Evolutionary conservation across 2,329 filamentous ascomycete genomes (phyloP).

Genomic region (Sporothrix phasma): DNA sequence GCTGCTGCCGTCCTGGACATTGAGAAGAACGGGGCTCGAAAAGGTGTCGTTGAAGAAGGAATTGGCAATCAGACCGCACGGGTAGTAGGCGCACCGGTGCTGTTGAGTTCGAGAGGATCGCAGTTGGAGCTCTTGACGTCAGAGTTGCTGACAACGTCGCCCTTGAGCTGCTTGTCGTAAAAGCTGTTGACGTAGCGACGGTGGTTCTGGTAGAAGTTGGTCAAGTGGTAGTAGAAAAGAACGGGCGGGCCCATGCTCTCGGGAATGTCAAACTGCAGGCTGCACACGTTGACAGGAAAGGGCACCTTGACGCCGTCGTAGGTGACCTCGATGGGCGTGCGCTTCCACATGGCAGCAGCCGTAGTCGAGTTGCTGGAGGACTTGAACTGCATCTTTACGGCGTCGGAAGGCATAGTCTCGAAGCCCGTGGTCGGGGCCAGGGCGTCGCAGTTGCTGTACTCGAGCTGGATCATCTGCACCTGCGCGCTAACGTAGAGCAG

Average conservation of each 20-base stretch:
- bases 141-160: slow-evolving; percentile 47
- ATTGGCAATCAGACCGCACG: slow-evolving; percentile 92
- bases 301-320: slow-evolving; percentile 30
- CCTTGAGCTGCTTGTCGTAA: slow-evolving; percentile 70
- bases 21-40: slow-evolving; percentile 51
- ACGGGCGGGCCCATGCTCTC: slow-evolving; percentile 73
- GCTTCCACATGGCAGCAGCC: slow-evolving; percentile 31
- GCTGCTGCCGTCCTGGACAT: slow-evolving; percentile 32
- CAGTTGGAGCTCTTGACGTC: slow-evolving; percentile 63
- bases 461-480: slow-evolving; percentile 81
- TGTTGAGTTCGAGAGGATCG: slow-evolving; percentile 53
- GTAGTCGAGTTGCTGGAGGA: slow-evolving; percentile 33
- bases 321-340: slow-evolving; percentile 31
- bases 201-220: slow-evolving; percentile 99
- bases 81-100: slow-evolving; percentile 68
- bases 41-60: slow-evolving; percentile 96
- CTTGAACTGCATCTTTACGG: slow-evolving; percentile 64
- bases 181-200: slow-evolving; percentile 90
- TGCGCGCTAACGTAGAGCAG: slow-evolving; percentile 76
- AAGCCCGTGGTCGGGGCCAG: slow-evolving; percentile 38
- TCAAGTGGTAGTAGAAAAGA: slow-evolving; percentile 87
- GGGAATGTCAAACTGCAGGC: slow-evolving; percentile 67
- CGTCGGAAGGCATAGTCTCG: slow-evolving; percentile 45
- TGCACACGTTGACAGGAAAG: slow-evolving; percentile 46
- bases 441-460: slow-evolving; percentile 70